Evolutionary conservation across 495 filamentous ascomycete species (phyloP).

Genomic region (Cercophora scortea): DNA sequence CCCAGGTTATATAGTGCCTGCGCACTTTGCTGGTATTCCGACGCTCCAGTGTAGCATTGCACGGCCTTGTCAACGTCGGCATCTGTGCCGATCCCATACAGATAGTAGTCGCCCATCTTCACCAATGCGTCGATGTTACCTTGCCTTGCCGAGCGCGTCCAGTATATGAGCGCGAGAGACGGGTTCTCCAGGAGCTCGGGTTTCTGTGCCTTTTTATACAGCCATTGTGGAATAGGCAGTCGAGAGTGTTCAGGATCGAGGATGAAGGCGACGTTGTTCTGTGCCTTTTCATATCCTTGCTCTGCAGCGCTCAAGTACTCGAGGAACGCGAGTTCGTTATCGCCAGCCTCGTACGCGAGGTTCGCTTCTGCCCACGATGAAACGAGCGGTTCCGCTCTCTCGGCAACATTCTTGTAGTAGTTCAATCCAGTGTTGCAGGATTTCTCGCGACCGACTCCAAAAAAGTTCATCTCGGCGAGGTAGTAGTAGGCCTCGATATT

Average conservation of each 20-base stretch:
- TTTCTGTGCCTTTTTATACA: slow-evolving; percentile 26
- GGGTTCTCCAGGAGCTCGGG: slow-evolving; percentile 58
- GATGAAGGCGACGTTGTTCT: slow-evolving; percentile 90
- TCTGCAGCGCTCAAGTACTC: slow-evolving; percentile 89
- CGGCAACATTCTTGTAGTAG: slow-evolving; percentile 93
- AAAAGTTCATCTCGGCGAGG: slow-evolving; percentile 80
- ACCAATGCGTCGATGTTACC: slow-evolving; percentile 87
- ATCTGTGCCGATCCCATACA: slow-evolving; percentile 66
- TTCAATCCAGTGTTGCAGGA: slow-evolving; percentile 73
- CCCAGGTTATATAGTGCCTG: slow-evolving; percentile 96
- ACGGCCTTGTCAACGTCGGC: slow-evolving; percentile 80
- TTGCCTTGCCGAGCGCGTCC: slow-evolving; percentile 93
- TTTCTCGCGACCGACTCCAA: slow-evolving; percentile 71
- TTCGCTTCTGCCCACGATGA: slow-evolving; percentile 85
- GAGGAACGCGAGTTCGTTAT: slow-evolving; percentile 76
- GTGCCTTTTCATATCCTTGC: slow-evolving; percentile 87
- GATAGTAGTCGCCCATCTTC: slow-evolving; percentile 98
- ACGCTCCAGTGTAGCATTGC: slow-evolving; percentile 83
- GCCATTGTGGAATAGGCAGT: slow-evolving; percentile 31
- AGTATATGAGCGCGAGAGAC: slow-evolving; percentile 79
- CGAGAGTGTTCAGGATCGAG: slow-evolving; percentile 68
- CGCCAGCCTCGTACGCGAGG: slow-evolving; percentile 71
- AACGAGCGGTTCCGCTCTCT: slow-evolving; percentile 77
- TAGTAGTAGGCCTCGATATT: slow-evolving; percentile 95
- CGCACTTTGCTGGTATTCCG: slow-evolving; percentile 82